phyloP scores from a whole-genome alignment of 2,329 filamentous ascomycete genomes.

The Fusarium lyarnte region DNA sequence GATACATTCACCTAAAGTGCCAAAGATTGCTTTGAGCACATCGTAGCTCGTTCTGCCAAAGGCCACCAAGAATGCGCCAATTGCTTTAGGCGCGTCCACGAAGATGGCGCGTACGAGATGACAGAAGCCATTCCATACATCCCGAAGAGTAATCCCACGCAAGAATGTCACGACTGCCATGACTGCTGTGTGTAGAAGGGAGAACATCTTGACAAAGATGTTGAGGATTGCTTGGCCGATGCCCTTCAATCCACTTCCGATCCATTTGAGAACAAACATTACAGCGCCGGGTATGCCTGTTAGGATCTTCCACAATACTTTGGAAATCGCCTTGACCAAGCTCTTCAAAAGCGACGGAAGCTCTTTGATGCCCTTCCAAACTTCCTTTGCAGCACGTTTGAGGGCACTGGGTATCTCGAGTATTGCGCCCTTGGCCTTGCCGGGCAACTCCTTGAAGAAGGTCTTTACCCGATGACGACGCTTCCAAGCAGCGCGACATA shows the following conservation, averaged over 20 bases:
- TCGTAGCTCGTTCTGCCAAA: conserved; percentile 41
- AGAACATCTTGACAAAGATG: conserved; percentile 42
- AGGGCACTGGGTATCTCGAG: conserved; percentile 30
- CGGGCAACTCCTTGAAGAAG: conserved; percentile 43
- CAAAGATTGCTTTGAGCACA: conserved; percentile 46
- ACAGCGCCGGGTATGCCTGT: conserved; percentile 37
- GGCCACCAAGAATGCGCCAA: conserved; percentile 38
- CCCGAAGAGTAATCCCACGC: conserved; percentile 48
- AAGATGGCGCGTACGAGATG: conserved; percentile 46
- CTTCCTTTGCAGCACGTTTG: conserved; percentile 1
- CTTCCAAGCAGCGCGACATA: conserved; percentile 33
- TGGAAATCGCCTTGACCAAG: conserved; percentile 15
- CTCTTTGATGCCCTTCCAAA: conserved; percentile 37
- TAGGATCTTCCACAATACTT: conserved; percentile 32
- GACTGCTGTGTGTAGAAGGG: conserved; percentile 50
- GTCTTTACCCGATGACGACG: conserved; percentile 42
- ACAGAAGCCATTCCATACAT: conserved; percentile 51
- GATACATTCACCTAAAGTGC: conserved; percentile 42
- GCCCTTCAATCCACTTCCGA: conserved; percentile 43
- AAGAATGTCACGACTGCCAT: conserved; percentile 49
- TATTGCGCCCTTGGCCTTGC: conserved; percentile 29
- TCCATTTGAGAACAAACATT: conserved; percentile 43
- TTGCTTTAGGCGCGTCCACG: conserved; percentile 42
- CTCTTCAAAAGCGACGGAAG: conserved; percentile 18
- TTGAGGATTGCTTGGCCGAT: conserved; percentile 40